Percentiles rank a stretch among this genome's conserved stretches.
Evolutionary conservation across 1,139 yeast genomes (phyloP).

Genomic region (Insectozyma bohioensis): DNA sequence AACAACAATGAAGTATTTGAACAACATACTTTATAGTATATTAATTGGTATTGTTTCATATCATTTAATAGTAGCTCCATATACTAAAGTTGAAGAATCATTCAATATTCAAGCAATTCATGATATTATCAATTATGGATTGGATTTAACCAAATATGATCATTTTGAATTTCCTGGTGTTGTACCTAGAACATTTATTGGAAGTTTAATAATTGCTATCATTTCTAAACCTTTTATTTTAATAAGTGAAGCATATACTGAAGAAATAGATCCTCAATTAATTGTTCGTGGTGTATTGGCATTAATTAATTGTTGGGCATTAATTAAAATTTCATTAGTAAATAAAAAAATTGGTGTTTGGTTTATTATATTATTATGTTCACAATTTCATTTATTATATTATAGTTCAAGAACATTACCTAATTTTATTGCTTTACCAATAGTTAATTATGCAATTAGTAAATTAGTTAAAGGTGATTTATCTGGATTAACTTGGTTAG

Average conservation of each 20-base stretch:
- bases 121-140: conserved; percentile 71
- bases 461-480: conserved; percentile 51
- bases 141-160: conserved; percentile 54
- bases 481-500: conserved; percentile 56
- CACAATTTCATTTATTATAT: conserved; percentile 79
- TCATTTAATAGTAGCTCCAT: conserved; percentile 65
- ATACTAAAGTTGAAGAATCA: conserved; percentile 91
- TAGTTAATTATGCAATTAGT: conserved; percentile 58
- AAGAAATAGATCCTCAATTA: conserved; percentile 33
- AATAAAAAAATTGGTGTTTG: conserved; percentile 35
- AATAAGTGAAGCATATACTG: conserved; percentile 15
- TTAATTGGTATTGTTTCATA: conserved; percentile 33
- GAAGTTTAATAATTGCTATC: conserved; percentile 58
- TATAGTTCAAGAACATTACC: conserved; percentile 84
- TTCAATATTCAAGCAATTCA: conserved; percentile 89
- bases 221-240: conserved; percentile 34
- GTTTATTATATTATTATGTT: conserved; percentile 55
- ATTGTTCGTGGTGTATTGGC: conserved; percentile 57
- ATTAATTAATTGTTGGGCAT: conserved; percentile 38
- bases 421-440: conserved; percentile 79
- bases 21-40: conserved; percentile 24
- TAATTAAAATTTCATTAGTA: conserved; percentile 27
- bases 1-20: conserved; percentile 11
- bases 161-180: conserved; percentile 82
- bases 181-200: conserved; percentile 84